Base-by-base conservation (phyloP, 2,329 filamentous ascomycete species). In the Sporothrix luriei region DNA sequence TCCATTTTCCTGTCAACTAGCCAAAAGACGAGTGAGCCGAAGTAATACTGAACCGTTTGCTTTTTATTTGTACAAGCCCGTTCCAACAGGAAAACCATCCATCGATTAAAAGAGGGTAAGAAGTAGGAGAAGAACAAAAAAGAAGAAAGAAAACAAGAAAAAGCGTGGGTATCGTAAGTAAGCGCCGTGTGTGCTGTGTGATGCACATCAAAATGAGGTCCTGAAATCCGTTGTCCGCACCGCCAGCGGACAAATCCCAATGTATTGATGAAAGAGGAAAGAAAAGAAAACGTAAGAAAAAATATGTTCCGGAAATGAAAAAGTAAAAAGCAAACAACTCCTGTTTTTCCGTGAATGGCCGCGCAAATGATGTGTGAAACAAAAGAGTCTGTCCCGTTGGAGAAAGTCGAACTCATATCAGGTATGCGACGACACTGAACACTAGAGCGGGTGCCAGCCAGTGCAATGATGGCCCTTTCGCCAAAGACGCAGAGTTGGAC, bases 401-500 rank as follows among this genome's bases (percentile, higher is more conserved):
- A 11, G 14, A 54, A 57, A 48, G 24, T 11, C 40, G 29, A 10
- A 10, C 19, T 38, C 38, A 68, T 61, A 38, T 64, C 1, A 69
- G 40, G n/a, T 71, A 62, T 21, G 66, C 48, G 9, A 51, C 71
- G 5, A 55, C 48, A 19, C 62, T 49, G 11, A 72, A 24, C 5
- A 69, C n/a, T 0, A 70, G 4, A 5, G 57, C 24, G 24, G 59
- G 26, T 4, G 67, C 33, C 5, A 73, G 19, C 72, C 70, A 73
- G 16, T 40, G 33, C 38, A 66, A 14, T 5, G 48, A 29, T 10
- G 19, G 26, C 3, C 59, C 54, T 11, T 46, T 40, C 21, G 49
- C 4, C 33, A 67, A 59, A 2, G 61, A 24, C 1, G 74, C 73
- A 4, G 67, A 71, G 24, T 72, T 77, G 0, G 74, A 73, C 1